A percentile compares a stretch with the other conserved stretches of the same genome.
Conservation (phyloP, 108 stramenopile species). For the Nitzschia palea region DNA sequence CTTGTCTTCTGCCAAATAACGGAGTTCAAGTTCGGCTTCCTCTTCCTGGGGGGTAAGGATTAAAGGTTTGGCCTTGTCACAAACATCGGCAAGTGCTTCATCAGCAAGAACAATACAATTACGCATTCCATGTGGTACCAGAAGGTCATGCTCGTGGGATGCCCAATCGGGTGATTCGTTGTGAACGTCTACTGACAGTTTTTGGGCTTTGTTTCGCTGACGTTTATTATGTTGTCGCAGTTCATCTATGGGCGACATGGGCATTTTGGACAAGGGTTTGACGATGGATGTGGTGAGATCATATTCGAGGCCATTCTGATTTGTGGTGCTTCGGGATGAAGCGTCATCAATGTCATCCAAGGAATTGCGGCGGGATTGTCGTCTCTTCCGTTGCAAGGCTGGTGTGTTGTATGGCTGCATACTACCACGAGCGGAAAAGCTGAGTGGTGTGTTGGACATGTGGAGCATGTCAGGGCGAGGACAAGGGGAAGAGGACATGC, state of each 20-base stretch:
- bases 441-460: not conserved
- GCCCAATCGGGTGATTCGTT: not conserved
- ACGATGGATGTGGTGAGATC: not conserved
- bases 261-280: not conserved
- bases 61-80: constrained; percentile 31
- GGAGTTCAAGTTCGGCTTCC: constrained; percentile 64
- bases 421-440: not conserved
- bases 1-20: constrained; percentile 53
- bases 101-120: constrained; percentile 60
- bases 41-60: constrained; percentile 37
- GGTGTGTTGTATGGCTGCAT: not conserved
- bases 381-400: constrained; percentile 9
- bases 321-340: not conserved
- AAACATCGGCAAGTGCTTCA: constrained; percentile 59
- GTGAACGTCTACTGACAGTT: not conserved
- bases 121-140: constrained; percentile 34
- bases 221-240: not conserved
- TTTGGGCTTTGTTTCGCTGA: not conserved
- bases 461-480: constrained; percentile 5
- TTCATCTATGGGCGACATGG: not conserved
- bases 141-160: constrained; percentile 23
- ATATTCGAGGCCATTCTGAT: not conserved
- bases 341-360: not conserved
- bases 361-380: not conserved
- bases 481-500: not conserved